These are phyloP conservation scores for Escovopsis weberi DNA, from an alignment of 2,329 filamentous ascomycete genomes.

Conservation along the genomic window DNA sequence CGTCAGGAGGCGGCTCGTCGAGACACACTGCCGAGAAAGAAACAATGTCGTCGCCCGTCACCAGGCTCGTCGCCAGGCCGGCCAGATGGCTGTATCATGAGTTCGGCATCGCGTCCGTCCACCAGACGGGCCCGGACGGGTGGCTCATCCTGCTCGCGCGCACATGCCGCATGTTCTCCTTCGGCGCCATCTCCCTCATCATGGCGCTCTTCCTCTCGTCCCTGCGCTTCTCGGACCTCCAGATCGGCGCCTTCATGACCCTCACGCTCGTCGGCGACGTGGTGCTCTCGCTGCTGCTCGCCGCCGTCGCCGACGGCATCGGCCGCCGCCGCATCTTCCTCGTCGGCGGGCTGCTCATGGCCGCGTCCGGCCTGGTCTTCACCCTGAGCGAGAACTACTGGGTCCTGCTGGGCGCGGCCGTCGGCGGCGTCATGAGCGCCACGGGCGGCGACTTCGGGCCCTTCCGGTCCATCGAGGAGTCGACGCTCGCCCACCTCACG, in stretches of 20 bases:
- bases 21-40: no score
- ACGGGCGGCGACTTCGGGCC: conserved; percentile 53
- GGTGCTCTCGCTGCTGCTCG: conserved; percentile 39
- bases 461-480: conserved; percentile 53
- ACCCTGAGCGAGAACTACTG: conserved; percentile 41
- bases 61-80: background rate
- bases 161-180: conserved; percentile 45
- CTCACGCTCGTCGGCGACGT: conserved; percentile 48
- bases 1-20: no score
- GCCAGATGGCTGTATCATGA: conserved; percentile 24
- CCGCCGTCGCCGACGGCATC: conserved; percentile 42
- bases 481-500: conserved; percentile 46
- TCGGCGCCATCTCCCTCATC: conserved; percentile 44
- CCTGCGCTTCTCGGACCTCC: conserved; percentile 38
- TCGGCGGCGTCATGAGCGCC: conserved; percentile 46
- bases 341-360: conserved; percentile 41
- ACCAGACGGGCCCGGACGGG: conserved; percentile 32
- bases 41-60: no score
- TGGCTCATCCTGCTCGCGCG: conserved; percentile 38
- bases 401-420: conserved; percentile 41
- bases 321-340: conserved; percentile 41
- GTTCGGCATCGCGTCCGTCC: conserved; percentile 33
- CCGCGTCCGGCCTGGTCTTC: conserved; percentile 39
- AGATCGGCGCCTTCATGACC: conserved; percentile 51
- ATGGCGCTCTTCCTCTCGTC: conserved; percentile 46